Evolutionary conservation across 2,329 filamentous ascomycete genomes (phyloP).

Genomic region (Nothopassalora personata): DNA sequence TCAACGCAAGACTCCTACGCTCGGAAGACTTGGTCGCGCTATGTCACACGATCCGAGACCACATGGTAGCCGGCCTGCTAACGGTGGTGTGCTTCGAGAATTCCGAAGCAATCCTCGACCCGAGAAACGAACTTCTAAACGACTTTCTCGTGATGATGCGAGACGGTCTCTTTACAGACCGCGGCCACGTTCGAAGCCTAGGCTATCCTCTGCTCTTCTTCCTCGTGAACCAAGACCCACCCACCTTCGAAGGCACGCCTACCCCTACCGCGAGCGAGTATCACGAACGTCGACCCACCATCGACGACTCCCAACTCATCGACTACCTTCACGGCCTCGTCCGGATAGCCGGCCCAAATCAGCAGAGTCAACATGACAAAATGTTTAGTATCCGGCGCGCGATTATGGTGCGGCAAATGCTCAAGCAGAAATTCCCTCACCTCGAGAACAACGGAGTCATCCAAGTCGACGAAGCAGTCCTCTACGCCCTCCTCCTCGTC

Average conservation of each 20-base stretch:
- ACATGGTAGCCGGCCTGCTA: constrained; percentile 23
- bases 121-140: constrained; percentile 24
- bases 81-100: constrained; percentile 31
- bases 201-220: constrained; percentile 31
- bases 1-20: constrained; percentile 28
- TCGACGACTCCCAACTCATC: constrained; percentile 28
- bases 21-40: constrained; percentile 25
- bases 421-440: constrained; percentile 30
- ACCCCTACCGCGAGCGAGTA: constrained; percentile 25
- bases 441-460: constrained; percentile 27
- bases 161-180: constrained; percentile 29
- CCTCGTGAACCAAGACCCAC: constrained; percentile 29
- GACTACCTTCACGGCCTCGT: constrained; percentile 32
- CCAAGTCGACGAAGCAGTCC: constrained; percentile 32
- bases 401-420: constrained; percentile 31
- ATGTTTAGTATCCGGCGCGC: constrained; percentile 30
- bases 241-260: constrained; percentile 21
- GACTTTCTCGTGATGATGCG: constrained; percentile 29
- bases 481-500: constrained; percentile 32
- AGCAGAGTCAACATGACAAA: constrained; percentile 25
- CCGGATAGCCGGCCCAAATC: constrained; percentile 29
- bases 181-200: constrained; percentile 24
- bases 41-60: constrained; percentile 30
- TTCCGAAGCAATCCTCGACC: constrained; percentile 28
- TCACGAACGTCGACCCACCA: constrained; percentile 8